Conservation (phyloP, 1,284 basidiomycete species). For the Apiotrichum sp. region DNA sequence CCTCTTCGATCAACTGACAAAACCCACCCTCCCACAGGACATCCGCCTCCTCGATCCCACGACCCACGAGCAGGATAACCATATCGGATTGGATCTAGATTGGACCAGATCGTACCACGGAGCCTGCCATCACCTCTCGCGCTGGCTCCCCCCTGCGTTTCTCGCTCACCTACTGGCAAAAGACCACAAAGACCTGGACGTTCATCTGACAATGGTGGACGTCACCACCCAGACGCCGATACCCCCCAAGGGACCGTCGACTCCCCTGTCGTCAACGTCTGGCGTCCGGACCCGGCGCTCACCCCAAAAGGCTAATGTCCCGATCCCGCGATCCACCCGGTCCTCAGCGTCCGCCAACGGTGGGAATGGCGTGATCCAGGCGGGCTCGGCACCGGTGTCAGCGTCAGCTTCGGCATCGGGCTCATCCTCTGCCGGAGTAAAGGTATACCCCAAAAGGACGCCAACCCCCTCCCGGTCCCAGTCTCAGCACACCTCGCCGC, state of each 20-base stretch:
- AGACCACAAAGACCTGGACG: too few relatives aligned
- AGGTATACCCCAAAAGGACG: neutral
- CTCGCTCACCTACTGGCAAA: too few relatives aligned
- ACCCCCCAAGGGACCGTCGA: slow-evolving; percentile 8
- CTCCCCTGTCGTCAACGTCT: neutral
- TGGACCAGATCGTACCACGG: too few relatives aligned
- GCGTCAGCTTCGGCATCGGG: neutral
- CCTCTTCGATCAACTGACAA: too few relatives aligned
- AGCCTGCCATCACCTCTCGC: too few relatives aligned
- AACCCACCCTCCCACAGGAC: too few relatives aligned
- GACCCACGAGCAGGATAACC: too few relatives aligned
- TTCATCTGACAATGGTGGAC: slow-evolving; percentile 6
- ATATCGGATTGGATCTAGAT: too few relatives aligned
- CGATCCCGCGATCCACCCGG: slow-evolving; percentile 14
- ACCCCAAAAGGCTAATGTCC: slow-evolving; percentile 5
- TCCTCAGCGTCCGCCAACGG: slow-evolving; percentile 4
- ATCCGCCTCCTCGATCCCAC: too few relatives aligned
- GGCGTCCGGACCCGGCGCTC: slow-evolving; percentile 1
- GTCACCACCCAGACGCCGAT: neutral
- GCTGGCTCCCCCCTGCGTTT: too few relatives aligned
- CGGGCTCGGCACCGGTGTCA: neutral
- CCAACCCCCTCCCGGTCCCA: neutral
- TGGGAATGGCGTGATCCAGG: neutral
- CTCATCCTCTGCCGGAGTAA: neutral
- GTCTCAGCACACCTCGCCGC: neutral